Evolutionary conservation across 1,139 yeast species (phyloP).

Genomic region (Kurtzmaniella quercitrusa): DNA sequence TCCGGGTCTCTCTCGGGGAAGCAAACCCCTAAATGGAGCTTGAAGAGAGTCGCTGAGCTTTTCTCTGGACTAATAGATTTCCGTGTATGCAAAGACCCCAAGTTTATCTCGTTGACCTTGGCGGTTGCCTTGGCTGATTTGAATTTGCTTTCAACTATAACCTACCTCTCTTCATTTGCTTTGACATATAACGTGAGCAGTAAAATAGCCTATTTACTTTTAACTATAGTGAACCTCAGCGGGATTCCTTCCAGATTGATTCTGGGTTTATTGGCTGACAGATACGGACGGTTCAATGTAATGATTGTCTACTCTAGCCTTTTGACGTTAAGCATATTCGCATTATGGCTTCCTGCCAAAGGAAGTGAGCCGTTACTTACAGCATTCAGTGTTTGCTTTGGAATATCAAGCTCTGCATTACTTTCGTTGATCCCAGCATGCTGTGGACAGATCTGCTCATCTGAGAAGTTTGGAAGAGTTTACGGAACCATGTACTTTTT

Average conservation of each 20-base stretch:
- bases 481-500: constrained; percentile 67
- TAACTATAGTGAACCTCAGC: constrained; percentile 42
- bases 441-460: constrained; percentile 59
- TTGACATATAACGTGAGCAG: constrained; percentile 36
- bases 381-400: constrained; percentile 25
- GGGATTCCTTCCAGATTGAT: constrained; percentile 45
- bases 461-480: constrained; percentile 62
- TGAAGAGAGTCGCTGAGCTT: constrained; percentile 9
- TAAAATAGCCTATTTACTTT: constrained; percentile 38
- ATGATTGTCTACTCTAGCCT: constrained; percentile 38
- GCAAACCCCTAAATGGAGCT: neutral
- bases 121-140: constrained; percentile 47
- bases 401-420: constrained; percentile 25
- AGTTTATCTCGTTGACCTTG: constrained; percentile 33
- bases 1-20: neutral
- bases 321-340: constrained; percentile 37
- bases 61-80: constrained; percentile 35
- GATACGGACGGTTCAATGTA: constrained; percentile 49
- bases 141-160: constrained; percentile 45
- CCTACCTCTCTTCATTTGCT: constrained; percentile 51
- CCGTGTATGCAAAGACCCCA: constrained; percentile 34
- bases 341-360: constrained; percentile 41
- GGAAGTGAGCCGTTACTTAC: constrained; percentile 15
- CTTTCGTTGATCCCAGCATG: constrained; percentile 36
- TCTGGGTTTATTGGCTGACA: constrained; percentile 48